Base-by-base conservation (phyloP, 2,329 filamentous ascomycete species). In the Botrytis byssoidea region DNA sequence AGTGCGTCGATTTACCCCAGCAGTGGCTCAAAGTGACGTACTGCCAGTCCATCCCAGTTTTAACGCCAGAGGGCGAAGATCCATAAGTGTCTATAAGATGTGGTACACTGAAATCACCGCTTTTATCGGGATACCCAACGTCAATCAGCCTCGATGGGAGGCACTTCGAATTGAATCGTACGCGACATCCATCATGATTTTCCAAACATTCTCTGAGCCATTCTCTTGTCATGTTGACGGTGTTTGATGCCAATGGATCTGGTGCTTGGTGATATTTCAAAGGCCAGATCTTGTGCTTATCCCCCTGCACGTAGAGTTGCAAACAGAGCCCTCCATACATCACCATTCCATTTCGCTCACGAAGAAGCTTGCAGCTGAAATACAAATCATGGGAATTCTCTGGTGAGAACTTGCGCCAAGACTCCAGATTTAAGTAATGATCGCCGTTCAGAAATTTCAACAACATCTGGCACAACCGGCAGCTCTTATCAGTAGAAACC, bases 291-390 rank as follows among this genome's bases (percentile, higher is more conserved):
- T 25, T 4, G 14, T 66, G 42, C 2, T 48, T 29, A 6, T 66
- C 29, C 4, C 63, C 63, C 2, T 22, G 7, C 63, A 66, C 63
- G 44, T 66, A 66, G 12, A 66, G 63, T 42, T 66, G 18, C 5
- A 66, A 20, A 35, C 42, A 66, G 3, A 66, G 22, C 20, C 42
- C 63, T 12, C 63, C 63, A 48, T 66, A 48, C 8, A 66, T 12
- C 4, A 66, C 63, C 42, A 66, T 66, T 35, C 29, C 63, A 35
- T 32, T 40, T 5, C 32, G 20, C 20, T n/a, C 44, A 16, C 29
- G 63, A 66, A 66, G 42, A 66, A 66, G 63, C 37, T 35, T 48
- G 29, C 48, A 66, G 51, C 51, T 57, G 18, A 29, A 57, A 16
- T 57, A 16, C n/a, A 57, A 18, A 18, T 57, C 51, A 57, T 57